These are phyloP conservation scores for Reutealis trisperma DNA, from an alignment of 345 rosid genomes.

Conservation along the genomic window DNA sequence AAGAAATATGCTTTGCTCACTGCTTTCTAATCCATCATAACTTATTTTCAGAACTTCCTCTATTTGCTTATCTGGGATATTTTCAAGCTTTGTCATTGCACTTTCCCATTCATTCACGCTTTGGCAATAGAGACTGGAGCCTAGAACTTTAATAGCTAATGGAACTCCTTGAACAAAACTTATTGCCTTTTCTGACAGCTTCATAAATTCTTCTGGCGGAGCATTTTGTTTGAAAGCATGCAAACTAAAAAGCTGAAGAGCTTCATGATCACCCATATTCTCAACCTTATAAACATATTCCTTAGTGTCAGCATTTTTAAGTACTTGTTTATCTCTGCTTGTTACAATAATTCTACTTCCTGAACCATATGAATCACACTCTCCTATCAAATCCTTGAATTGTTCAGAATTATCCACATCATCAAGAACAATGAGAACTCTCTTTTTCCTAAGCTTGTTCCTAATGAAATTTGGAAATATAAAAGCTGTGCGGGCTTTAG, in stretches of 20 bases:
- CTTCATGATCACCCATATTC: not conserved
- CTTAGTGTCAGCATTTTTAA: not conserved
- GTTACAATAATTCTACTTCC: slow-evolving; percentile 13
- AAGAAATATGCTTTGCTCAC: not conserved
- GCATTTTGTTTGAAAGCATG: not conserved
- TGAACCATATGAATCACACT: not conserved
- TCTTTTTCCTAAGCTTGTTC: not conserved
- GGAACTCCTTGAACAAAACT: not conserved
- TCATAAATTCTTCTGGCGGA: not conserved
- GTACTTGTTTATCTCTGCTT: not conserved
- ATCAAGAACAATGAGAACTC: slow-evolving; percentile 9
- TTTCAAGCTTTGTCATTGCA: not conserved
- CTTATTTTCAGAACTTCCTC: not conserved
- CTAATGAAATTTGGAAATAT: not conserved
- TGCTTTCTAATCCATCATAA: not conserved
- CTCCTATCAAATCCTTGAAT: not conserved
- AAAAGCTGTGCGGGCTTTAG: not conserved
- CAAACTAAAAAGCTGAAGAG: not conserved
- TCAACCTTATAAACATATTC: not conserved
- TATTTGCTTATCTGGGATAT: not conserved
- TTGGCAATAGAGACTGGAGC: not conserved
- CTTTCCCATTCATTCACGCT: not conserved
- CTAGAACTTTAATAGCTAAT: slow-evolving; percentile 1
- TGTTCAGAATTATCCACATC: not conserved
- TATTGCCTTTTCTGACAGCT: not conserved